Evolutionary conservation across 202 grass and related monocot genomes (phyloP), one percentile per base, ranked within the genome.

Genomic region (Sporobolus alterniflorus): DNA sequence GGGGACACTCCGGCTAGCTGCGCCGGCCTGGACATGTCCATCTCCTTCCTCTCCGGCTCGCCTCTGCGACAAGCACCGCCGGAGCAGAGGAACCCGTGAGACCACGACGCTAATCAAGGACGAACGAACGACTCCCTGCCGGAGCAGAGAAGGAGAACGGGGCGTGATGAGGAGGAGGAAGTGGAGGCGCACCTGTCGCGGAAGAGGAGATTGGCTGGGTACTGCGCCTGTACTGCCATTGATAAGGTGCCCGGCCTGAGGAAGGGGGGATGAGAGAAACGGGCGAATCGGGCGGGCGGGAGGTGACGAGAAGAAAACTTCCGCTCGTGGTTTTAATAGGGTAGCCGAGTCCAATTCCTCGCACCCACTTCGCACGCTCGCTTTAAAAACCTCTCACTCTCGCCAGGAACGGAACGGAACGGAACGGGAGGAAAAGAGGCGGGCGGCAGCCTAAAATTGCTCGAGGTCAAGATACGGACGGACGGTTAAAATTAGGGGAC

Each of bases 151-250:
- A 39, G 36, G 36, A 39, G 36, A 8, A 39, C 36, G 36, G 36
- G 36, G 25, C 30, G 59, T 13, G 82, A 22, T 83, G 43, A 66
- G 64, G 40, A 63, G 40, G 28, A 30, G 73, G 48, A 32, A 34
- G 61, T 18, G 79, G 50, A 49, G 54, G 79, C 74, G 82, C 86
- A 94, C 92, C 94, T 98, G 78, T 87, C 60, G 82, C 90, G 90
- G 77, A 95, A 88, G 86, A 93, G 68, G 91, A 95, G 78, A 84
- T 84, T 88, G 87, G 90, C 84, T 0, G 90, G 90, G 86, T 95
- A 93, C 55, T 93, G 92, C 16, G 92, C 92, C 66, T 95, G 90
- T 71, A 98, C 90, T 73, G 92, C 92, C 95, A 98, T 98, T 94
- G 89, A 79, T 86, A 89, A 81, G 77, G 79, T 17, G 22, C 26